A percentile compares a stretch with the other conserved stretches of the same genome.
Evolutionary conservation across 495 filamentous ascomycete genomes (phyloP).

Genomic region (Gamarada debralockiae): DNA sequence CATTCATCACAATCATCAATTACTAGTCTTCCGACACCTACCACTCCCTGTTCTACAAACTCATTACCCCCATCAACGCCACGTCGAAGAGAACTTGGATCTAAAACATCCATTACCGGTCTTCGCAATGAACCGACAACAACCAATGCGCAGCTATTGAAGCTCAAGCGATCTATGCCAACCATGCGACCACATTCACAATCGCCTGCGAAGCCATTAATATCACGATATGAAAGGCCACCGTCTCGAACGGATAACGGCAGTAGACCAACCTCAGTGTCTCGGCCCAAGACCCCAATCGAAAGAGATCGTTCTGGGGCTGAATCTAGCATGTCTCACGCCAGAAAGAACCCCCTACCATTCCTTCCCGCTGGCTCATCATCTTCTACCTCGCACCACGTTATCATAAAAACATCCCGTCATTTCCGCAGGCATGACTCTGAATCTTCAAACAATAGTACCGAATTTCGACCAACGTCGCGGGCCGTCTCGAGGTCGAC

Average conservation of each 20-base stretch:
- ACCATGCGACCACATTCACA: constrained; percentile 57
- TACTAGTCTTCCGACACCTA: constrained; percentile 54
- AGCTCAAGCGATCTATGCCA: constrained; percentile 84
- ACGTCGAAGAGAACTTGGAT: constrained; percentile 52
- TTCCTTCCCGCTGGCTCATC: constrained; percentile 79
- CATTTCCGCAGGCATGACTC: constrained; percentile 73
- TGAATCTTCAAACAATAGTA: constrained; percentile 50
- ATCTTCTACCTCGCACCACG: constrained; percentile 72
- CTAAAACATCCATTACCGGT: constrained; percentile 50
- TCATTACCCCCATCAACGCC: constrained; percentile 49
- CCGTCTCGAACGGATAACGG: constrained; percentile 35
- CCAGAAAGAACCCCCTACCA: constrained; percentile 60
- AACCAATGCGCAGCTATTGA: constrained; percentile 69
- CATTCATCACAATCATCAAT: constrained; percentile 63
- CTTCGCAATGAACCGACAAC: constrained; percentile 59
- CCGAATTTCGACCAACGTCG: constrained; percentile 50
- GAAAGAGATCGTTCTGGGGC: constrained; percentile 50
- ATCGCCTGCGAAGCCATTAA: constrained; percentile 36
- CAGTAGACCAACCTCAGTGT: constrained; percentile 39
- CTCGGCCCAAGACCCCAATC: constrained; percentile 68
- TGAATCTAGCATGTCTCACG: constrained; percentile 48
- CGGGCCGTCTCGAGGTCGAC: constrained; percentile 51
- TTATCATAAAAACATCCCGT: constrained; percentile 65
- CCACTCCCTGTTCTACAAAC: constrained; percentile 46
- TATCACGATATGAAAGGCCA: constrained; percentile 47